Conservation (phyloP, 2,329 filamentous ascomycete species). For the Aureobasidium melanogenum region DNA sequence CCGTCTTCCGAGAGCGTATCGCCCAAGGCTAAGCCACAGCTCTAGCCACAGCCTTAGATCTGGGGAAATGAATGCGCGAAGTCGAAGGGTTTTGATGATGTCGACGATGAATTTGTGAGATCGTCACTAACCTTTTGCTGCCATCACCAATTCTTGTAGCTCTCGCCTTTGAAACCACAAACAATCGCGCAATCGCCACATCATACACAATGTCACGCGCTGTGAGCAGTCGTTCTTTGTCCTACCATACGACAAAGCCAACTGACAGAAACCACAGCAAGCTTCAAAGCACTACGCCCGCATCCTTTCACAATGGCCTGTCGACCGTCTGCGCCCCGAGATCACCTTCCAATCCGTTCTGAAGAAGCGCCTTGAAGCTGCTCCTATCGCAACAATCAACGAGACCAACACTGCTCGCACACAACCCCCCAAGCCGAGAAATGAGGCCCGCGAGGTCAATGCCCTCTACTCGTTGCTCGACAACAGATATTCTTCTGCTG, state of each 20-base stretch:
- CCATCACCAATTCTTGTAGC: not conserved
- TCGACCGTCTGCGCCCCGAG: slow-evolving; percentile 41
- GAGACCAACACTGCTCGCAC: slow-evolving; percentile 13
- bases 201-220: slow-evolving; percentile 6
- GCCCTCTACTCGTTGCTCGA: slow-evolving; percentile 53
- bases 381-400: slow-evolving; percentile 16
- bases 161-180: not conserved
- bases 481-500: slow-evolving; percentile 44
- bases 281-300: slow-evolving; percentile 42
- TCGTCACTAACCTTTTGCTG: not conserved
- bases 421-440: slow-evolving; percentile 1
- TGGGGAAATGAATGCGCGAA: not conserved
- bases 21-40: not conserved
- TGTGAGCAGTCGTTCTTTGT: not conserved
- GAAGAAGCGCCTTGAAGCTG: slow-evolving; percentile 30
- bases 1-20: not conserved
- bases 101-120: slow-evolving; percentile 5
- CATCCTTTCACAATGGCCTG: slow-evolving; percentile 41
- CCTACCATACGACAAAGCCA: not conserved
- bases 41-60: not conserved
- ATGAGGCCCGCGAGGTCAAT: slow-evolving; percentile 43
- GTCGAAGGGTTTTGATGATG: slow-evolving; percentile 12
- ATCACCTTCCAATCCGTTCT: slow-evolving; percentile 37
- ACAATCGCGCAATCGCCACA: not conserved
- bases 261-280: slow-evolving; percentile 16